These are phyloP conservation scores for Tricholomella constricta DNA, from an alignment of 768 basidiomycete genomes.

Conservation along the genomic window DNA sequence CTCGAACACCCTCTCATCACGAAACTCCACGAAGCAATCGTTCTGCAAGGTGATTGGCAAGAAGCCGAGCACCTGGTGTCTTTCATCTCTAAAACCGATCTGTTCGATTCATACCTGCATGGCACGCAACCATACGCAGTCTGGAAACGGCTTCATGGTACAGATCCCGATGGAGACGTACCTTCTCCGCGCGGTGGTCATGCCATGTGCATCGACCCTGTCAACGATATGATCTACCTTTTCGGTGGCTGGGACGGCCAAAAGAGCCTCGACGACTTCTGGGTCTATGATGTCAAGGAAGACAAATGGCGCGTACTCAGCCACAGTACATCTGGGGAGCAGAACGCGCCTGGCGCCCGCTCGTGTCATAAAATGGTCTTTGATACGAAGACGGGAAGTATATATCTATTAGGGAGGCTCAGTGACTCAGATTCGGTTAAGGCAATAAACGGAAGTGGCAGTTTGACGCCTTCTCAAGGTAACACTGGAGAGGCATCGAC, in stretches of 20 bases:
- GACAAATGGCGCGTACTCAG: slow-evolving; percentile 67
- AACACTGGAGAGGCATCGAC: slow-evolving; percentile 13
- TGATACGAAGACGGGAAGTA: slow-evolving; percentile 65
- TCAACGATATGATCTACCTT: slow-evolving; percentile 65
- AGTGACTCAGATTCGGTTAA: slow-evolving; percentile 52
- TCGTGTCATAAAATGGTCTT: slow-evolving; percentile 86
- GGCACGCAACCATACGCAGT: slow-evolving; percentile 58
- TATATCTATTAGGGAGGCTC: slow-evolving; percentile 74
- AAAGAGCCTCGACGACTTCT: slow-evolving; percentile 76
- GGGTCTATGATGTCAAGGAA: slow-evolving; percentile 64
- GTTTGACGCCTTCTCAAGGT: slow-evolving; percentile 11
- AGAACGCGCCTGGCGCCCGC: slow-evolving; percentile 68
- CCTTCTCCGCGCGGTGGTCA: slow-evolving; percentile 77
- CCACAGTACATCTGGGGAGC: slow-evolving; percentile 52
- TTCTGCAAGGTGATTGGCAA: slow-evolving; percentile 67
- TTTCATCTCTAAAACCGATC: slow-evolving; percentile 49
- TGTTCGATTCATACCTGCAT: slow-evolving; percentile 64
- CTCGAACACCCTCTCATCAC: slow-evolving; percentile 75
- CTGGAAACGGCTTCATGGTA: slow-evolving; percentile 62
- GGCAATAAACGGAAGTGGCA: slow-evolving; percentile 22
- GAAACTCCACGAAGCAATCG: slow-evolving; percentile 60
- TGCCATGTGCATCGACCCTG: slow-evolving; percentile 76
- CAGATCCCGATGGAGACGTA: slow-evolving; percentile 64
- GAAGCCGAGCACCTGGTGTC: slow-evolving; percentile 56
- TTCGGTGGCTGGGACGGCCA: slow-evolving; percentile 82